phyloP scores from a whole-genome alignment of 176 grass and related monocot species.

The Elaeis guineensis region DNA sequence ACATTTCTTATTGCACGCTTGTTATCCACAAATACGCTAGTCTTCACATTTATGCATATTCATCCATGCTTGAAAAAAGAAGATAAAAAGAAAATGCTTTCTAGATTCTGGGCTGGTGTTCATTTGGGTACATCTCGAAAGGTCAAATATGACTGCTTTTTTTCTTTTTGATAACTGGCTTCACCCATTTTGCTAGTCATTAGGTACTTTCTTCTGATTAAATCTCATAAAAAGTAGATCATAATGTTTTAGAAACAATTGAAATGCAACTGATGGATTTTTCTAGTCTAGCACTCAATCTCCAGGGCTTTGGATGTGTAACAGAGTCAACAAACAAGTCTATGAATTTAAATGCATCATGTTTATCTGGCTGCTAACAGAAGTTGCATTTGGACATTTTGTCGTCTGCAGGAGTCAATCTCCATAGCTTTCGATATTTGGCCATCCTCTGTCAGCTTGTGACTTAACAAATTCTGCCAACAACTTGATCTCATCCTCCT shows the following conservation, averaged over 20 bases:
- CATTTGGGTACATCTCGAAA: too few relatives aligned
- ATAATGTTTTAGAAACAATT: too few relatives aligned
- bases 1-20: background rate
- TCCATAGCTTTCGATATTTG: slow-evolving; percentile 44
- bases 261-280: too few relatives aligned
- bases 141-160: too few relatives aligned
- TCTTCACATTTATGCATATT: too few relatives aligned
- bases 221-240: too few relatives aligned
- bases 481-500: slow-evolving; percentile 74
- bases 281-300: too few relatives aligned
- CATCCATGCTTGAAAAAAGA: background rate
- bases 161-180: too few relatives aligned
- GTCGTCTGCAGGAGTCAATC: slow-evolving; percentile 28
- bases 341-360: background rate
- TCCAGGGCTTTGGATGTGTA: too few relatives aligned
- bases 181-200: background rate
- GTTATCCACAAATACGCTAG: background rate
- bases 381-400: background rate
- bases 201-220: background rate
- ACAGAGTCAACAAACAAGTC: too few relatives aligned
- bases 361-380: background rate
- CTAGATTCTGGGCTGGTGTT: background rate
- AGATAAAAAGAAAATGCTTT: background rate
- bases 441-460: slow-evolving; percentile 77
- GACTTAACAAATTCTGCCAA: slow-evolving; percentile 70